These are phyloP conservation scores for Gaertneriomyces semiglobifer DNA, from an alignment of 192 early-diverging fungal genomes.

Conservation along the genomic window DNA sequence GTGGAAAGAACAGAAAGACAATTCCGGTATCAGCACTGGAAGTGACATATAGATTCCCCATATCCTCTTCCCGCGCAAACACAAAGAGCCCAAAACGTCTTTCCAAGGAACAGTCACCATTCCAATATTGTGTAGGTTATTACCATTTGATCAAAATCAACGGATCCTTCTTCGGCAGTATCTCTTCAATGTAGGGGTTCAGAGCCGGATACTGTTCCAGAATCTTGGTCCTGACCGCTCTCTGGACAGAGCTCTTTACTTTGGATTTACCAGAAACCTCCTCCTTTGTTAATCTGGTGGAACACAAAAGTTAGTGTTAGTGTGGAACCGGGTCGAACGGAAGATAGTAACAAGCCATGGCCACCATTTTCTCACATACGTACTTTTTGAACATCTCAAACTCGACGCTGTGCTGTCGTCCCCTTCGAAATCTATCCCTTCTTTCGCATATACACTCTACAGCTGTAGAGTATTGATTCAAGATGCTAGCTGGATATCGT, in stretches of 20 bases:
- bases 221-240: conserved; percentile 79
- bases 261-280: conserved; percentile 81
- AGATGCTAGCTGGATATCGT: no score
- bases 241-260: conserved; percentile 85
- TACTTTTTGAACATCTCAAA: no score
- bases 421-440: no score
- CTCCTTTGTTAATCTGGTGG: conserved; percentile 67
- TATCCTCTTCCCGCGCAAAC: no score
- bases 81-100: not conserved
- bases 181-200: conserved; percentile 80
- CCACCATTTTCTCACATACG: no score
- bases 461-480: no score
- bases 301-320: not conserved
- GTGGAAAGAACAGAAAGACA: not conserved
- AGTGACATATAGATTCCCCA: not conserved
- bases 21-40: not conserved
- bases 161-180: conserved; percentile 94
- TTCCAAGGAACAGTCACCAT: not conserved
- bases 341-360: no score
- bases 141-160: conserved; percentile 86
- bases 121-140: not conserved
- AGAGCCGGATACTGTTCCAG: conserved; percentile 85
- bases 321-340: no score
- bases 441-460: no score
- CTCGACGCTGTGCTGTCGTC: no score